These are phyloP conservation scores for Neofusicoccum parvum DNA, from an alignment of 2,329 filamentous ascomycete species.

Conservation along the genomic window DNA sequence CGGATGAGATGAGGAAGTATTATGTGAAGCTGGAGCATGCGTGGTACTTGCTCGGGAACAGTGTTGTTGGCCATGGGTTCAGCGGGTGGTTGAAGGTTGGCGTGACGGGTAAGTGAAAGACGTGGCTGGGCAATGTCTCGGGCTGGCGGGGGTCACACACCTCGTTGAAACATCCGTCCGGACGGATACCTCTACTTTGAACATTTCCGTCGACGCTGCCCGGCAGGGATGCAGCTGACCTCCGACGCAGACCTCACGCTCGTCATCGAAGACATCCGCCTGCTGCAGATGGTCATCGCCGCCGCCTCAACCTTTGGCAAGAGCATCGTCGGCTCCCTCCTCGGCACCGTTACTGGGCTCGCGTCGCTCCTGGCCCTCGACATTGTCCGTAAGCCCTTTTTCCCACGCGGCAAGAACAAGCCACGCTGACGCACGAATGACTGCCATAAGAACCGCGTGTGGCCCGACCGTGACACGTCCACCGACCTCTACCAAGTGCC, in stretches of 20 bases:
- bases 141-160: no score
- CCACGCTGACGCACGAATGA: no score
- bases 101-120: constrained; percentile 42
- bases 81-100: constrained; percentile 54
- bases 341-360: constrained; percentile 44
- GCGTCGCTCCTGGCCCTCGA: constrained; percentile 53
- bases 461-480: constrained; percentile 40
- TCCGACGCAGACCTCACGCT: constrained; percentile 50
- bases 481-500: constrained; percentile 54
- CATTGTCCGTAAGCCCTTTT: constrained; percentile 27
- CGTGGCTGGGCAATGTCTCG: constrained; percentile 39
- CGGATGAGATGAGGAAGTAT: constrained; percentile 54
- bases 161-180: no score
- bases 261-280: constrained; percentile 51
- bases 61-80: constrained; percentile 55
- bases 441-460: constrained; percentile 38
- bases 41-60: constrained; percentile 53
- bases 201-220: no score
- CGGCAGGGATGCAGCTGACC: no score
- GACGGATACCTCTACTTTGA: no score
- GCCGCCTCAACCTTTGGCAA: constrained; percentile 54
- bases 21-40: constrained; percentile 58
- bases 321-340: constrained; percentile 25
- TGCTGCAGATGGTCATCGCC: constrained; percentile 55
- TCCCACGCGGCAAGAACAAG: no score